Base-by-base conservation (phyloP, 306 rosid genomes). In the Abrus precatorius region DNA sequence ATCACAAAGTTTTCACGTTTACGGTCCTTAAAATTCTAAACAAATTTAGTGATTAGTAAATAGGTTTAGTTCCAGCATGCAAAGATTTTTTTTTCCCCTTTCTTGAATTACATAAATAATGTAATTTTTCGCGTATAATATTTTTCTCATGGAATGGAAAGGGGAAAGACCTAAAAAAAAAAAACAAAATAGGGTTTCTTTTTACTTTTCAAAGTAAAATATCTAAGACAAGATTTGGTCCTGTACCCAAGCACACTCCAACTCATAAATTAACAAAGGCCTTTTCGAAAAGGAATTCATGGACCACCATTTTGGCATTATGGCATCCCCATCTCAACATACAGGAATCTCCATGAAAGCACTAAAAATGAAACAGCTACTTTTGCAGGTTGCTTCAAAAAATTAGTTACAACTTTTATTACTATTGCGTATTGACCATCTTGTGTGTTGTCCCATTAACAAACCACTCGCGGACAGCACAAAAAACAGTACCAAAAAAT, bases 301-400 rank as follows among this genome's bases (percentile, higher is more conserved):
- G 98, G 98, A 91, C 98, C 98, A 89, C 98, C 85, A 84, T 86
- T 83, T 88, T 85, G 82, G 83, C 80, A 82, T 82, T 74, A 79
- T 83, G 87, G 87, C 81, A 85, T 77, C 79, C 82, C 78, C 79
- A 88, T 87, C 85, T 86, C 69, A 84, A 78, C 88, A 77, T 84
- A 78, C 49, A 69, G 60, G 90, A 86, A 91, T 88, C 86, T 53
- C 78, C 75, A 75, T 71, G 66, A 69, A 88, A 90, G 88, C 92
- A 83, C 92, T 84, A 76, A 80, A 87, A 87, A 77, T 84, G 83
- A 62, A 84, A 64, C 77, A 65, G 44, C 77, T 83, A 75, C 84
- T 93, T 91, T 91, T 86, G 76, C 91, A 82, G 87, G 76, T 48
- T 62, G 38, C 52, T 54, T 79, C 65, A 75, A 70, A 75, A 64